Evolutionary conservation across 176 grass and related monocot species (phyloP), one percentile per base, ranked within the genome.

Genomic region (Saccharum spontaneum): DNA sequence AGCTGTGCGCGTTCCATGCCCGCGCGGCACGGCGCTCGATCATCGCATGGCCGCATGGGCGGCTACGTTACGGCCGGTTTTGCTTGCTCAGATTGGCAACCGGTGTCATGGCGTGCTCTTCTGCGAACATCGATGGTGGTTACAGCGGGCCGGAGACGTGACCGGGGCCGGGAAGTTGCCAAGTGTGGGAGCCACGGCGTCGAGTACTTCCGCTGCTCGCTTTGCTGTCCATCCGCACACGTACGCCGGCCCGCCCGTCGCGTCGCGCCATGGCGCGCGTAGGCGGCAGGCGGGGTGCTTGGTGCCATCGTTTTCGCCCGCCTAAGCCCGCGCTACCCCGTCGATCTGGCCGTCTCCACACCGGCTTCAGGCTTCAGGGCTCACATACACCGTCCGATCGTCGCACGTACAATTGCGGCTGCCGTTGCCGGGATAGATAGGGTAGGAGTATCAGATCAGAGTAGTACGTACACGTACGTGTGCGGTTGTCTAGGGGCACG

Each of bases 301-400:
- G 18, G 57, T 13, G 76, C 70, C n/a, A 79, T 89, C 83, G 64
- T 60, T 86, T 64, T 82, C 71, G 1, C 83, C 77, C 49, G 83
- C 83, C 70, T 69, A 79, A 72, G 48, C 76, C 46, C 28, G 28
- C 28, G 28, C 12, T 41, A 41, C 8, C 40, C 8, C 44, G 3
- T 3, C 11, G 10, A 45, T 45, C 44, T 45, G 44, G 44, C 44
- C 10, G 44, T 45, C 44, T 24, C 20, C 34, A 69, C 72, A 17
- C 75, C 22, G 10, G 0, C 30, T 54, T 41, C 40, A 9, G 40
- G 8, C 40, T 41, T 41, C 15, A 54, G 36, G 61, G 61, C 77
- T 46, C 18, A 2, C 17, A 9, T 3, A 2, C 12, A 45, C 43
- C 15, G 23, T 13, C 13, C 16, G 13, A 28, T 43, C 43, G 37